Base-by-base conservation (phyloP, 1,284 basidiomycete species). In the Sparassis latifolia region DNA sequence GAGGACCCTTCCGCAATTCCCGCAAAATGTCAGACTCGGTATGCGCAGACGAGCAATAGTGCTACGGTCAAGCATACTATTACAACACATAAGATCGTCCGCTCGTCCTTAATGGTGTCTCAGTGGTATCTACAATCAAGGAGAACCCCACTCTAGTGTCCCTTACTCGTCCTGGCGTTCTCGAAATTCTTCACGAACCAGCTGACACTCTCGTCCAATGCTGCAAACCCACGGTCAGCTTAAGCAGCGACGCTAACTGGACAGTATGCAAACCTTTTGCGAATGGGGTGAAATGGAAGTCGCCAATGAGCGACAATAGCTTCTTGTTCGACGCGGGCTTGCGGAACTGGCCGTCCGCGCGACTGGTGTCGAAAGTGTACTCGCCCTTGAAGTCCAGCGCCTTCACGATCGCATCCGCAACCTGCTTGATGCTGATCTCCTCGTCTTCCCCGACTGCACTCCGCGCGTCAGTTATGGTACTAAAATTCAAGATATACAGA, bases 251-350 rank as follows among this genome's bases (percentile, higher is more conserved):
- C 35, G 12, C 35, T 12, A 37, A 12, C 30, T 31, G 37, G n/a
- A 51, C 41, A 27, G 27, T 44, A 48, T 29, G 60, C 73, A 41
- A 55, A 88, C 87, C 88, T 67, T 78, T 57, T 10, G 88, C 77
- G 62, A 94, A 94, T 4, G 90, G 90, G 39, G 92, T 94, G 69
- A 94, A 95, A 65, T 84, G 62, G 69, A 93, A 95, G 5, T 76
- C 80, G 35, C 82, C 80, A 38, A 92, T 81, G 40, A 87, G 69
- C 28, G 69, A 70, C 33, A 88, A 64, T 4, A 95, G 72, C 68
- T 92, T 94, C 62, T 79, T 82, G 69, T 96, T 96, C 42, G 89
- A 90, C n/a, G 92, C 92, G 0, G 92, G 91, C 71, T 95, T 95
- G 58, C 92, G 85, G 78, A 85, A 92, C 67, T 96, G 92, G 2